Base-by-base conservation (phyloP, 352 stramenopile species). In the Phytophthora brassicae region DNA sequence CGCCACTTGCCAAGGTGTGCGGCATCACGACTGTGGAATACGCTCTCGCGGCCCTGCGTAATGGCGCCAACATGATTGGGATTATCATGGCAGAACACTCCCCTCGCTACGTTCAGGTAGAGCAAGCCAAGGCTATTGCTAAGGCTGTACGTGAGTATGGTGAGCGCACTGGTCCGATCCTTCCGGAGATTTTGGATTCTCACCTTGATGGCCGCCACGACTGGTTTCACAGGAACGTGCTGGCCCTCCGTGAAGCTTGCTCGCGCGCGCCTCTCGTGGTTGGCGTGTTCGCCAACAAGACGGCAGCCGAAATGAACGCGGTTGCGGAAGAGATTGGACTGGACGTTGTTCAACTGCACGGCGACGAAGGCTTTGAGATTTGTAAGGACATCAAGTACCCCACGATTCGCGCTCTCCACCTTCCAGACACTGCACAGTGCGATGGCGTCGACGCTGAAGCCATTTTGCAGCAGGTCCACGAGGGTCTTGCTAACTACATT, bases 261-360 rank as follows among this genome's bases (percentile, higher is more conserved):
- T 66, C 78, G 17, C 87, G 90, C 22, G 84, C 84, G 13, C 83
- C 87, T 44, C 80, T 99, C 12, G 92, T 98, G 22, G 86, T 97
- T n/a, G 86, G 90, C 31, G 97, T 99, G 9, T 99, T 99, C 77
- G 92, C 96, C 48, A 98, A 99, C 84, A 92, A 99, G 76, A 77
- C 86, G 5, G 68, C 93, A 2, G 82, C 89, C n/a, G 91, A 96
- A 49, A 94, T 99, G 60, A 95, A 92, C 26, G 74, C 82, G 49
- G 83, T 97, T 59, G 90, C 93, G 0, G 68, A 86, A 20, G 72
- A 92, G 13, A 92, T 95, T 43, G 96, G 96, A 1, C 67, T 99
- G 23, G 97, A 99, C 70, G 77, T 99, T 31, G 92, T 99, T 2
- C 97, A 99, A 79, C 81, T 99, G 42, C 97, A 99, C 63, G 97